These are phyloP conservation scores for Cladophialophora carrionii DNA, from an alignment of 2,329 filamentous ascomycete species.

Conservation along the genomic window DNA sequence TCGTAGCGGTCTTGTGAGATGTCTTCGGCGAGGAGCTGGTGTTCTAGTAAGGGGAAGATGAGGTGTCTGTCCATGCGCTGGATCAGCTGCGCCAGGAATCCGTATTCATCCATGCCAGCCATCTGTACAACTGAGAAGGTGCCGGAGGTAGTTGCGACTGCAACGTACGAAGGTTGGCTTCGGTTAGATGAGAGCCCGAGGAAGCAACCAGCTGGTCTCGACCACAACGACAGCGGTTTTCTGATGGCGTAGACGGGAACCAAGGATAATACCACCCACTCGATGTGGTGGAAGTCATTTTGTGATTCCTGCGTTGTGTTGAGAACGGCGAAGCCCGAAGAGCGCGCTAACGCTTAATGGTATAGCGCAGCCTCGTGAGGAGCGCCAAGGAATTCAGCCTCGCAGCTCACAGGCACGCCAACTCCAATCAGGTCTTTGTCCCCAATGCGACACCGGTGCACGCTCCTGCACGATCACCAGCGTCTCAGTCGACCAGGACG, in stretches of 20 bases:
- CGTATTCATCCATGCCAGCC: constrained; percentile 67
- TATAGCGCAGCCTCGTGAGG: neutral
- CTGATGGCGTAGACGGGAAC: neutral
- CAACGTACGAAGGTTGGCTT: neutral
- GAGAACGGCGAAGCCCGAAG: constrained; percentile 7
- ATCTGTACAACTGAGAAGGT: constrained; percentile 38
- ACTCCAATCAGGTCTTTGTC: constrained; percentile 1
- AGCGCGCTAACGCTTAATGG: neutral
- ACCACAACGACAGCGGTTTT: neutral
- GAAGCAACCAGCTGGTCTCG: neutral
- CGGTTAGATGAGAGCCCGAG: neutral
- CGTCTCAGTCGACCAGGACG: neutral
- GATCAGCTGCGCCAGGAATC: constrained; percentile 85
- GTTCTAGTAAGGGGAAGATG: constrained; percentile 95
- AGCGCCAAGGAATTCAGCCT: constrained; percentile 6
- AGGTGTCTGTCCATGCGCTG: constrained; percentile 92
- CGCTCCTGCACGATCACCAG: neutral
- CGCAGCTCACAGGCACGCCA: neutral
- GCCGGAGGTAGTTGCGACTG: neutral
- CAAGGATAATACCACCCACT: neutral
- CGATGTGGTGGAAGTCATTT: constrained; percentile 10
- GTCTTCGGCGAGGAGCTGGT: constrained; percentile 79
- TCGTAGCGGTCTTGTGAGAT: constrained; percentile 65
- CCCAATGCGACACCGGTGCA: constrained; percentile 1
- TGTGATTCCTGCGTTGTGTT: constrained; percentile 9